Evolutionary conservation across 2,329 filamentous ascomycete genomes (phyloP).

Genomic region (Neofusicoccum laricinum): DNA sequence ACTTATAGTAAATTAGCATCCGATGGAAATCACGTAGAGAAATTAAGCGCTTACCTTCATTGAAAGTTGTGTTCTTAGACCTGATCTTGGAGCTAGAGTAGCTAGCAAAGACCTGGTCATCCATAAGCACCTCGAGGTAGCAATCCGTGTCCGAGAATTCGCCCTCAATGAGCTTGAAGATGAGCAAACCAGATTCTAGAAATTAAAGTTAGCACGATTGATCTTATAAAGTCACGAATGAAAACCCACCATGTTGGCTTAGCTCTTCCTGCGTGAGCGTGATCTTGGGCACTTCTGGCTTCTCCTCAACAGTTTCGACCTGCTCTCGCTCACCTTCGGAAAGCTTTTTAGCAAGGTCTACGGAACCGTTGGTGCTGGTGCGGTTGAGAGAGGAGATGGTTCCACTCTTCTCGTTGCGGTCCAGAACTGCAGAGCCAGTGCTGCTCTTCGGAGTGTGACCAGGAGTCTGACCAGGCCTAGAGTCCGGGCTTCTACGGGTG

Average conservation of each 20-base stretch:
- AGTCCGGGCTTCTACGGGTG: conserved; percentile 20
- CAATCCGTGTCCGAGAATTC: conserved; percentile 74
- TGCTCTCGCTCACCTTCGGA: conserved; percentile 47
- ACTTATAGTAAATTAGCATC: conserved; percentile 41
- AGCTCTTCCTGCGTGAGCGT: conserved; percentile 77
- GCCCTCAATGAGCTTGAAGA: conserved; percentile 91
- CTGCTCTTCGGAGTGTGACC: conserved; percentile 18
- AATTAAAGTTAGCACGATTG: conserved; percentile 30
- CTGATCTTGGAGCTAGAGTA: conserved; percentile 78
- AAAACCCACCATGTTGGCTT: conserved; percentile 64
- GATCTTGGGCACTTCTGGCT: conserved; percentile 68
- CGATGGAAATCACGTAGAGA: conserved; percentile 20
- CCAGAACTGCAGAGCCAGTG: not conserved
- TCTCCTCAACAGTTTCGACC: conserved; percentile 46
- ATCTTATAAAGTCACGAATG: not conserved
- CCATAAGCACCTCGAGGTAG: conserved; percentile 84
- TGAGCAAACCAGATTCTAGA: conserved; percentile 80
- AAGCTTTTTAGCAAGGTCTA: conserved; percentile 44
- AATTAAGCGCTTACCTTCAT: conserved; percentile 62
- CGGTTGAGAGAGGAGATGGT: conserved; percentile 42
- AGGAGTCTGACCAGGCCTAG: conserved; percentile 14
- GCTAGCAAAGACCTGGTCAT: conserved; percentile 90
- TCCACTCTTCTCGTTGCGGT: conserved; percentile 33
- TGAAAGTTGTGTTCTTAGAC: conserved; percentile 68
- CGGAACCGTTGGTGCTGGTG: conserved; percentile 31